phyloP scores from a whole-genome alignment of 345 rosid genomes.

The Garcia nutans region DNA sequence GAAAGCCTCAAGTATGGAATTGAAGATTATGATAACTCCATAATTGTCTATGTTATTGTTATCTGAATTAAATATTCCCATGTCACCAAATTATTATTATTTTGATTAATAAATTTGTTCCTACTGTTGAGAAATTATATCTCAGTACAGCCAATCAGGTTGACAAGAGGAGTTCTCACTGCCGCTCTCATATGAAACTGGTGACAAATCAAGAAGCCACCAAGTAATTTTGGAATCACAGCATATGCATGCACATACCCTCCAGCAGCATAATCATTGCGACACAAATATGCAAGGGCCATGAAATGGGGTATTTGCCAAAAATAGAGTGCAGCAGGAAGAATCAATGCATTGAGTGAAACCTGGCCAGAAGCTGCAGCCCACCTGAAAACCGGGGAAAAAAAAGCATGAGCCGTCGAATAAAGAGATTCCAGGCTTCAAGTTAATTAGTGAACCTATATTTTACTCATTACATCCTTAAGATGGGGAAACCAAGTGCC shows the following conservation, averaged over 20 bases:
- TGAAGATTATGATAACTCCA: conserved; percentile 7
- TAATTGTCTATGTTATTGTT: neutral
- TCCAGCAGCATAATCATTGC: conserved; percentile 91
- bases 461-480: neutral
- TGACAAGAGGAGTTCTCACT: neutral
- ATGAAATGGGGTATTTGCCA: conserved; percentile 99
- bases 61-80: neutral
- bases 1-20: neutral
- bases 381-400: conserved; percentile 55
- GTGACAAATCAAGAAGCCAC: neutral
- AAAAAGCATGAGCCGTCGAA: neutral
- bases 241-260: conserved; percentile 53
- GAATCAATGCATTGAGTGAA: conserved; percentile 66
- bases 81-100: neutral
- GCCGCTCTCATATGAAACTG: neutral
- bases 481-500: neutral
- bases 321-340: conserved; percentile 91
- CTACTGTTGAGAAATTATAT: neutral
- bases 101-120: neutral
- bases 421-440: neutral
- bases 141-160: neutral
- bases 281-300: conserved; percentile 90
- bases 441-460: neutral
- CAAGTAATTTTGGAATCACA: neutral
- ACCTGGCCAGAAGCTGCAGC: conserved; percentile 84